A percentile compares a stretch with the other conserved stretches of the same genome.
These are phyloP conservation scores for Scheffersomyces lignicola DNA, from an alignment of 1,139 yeast genomes.

Conservation along the genomic window DNA sequence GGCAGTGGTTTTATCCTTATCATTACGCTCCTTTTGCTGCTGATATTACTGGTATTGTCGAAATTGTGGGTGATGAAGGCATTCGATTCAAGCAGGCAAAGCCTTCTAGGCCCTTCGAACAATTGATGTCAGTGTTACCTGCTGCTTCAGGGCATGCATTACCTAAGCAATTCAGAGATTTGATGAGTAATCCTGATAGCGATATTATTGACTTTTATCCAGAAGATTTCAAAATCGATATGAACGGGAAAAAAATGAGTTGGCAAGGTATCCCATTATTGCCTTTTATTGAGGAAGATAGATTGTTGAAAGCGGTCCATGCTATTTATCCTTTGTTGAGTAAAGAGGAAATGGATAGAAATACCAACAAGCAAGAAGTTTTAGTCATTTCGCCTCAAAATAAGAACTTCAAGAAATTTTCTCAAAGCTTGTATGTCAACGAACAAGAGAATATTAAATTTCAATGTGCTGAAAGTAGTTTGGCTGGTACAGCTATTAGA, in stretches of 20 bases:
- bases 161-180: conserved; percentile 78
- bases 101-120: conserved; percentile 94
- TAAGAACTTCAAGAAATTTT: conserved; percentile 42
- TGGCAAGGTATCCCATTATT: conserved; percentile 94
- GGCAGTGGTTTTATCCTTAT: conserved; percentile 98
- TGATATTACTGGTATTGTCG: conserved; percentile 64
- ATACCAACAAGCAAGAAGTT: conserved; percentile 64
- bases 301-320: conserved; percentile 67
- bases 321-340: conserved; percentile 64
- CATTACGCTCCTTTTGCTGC: conserved; percentile 98
- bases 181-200: conserved; percentile 80
- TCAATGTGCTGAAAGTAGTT: conserved; percentile 50
- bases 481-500: conserved; percentile 64
- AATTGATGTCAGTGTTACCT: conserved; percentile 95
- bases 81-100: conserved; percentile 66
- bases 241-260: conserved; percentile 92
- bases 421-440: conserved; percentile 32
- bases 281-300: conserved; percentile 85
- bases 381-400: conserved; percentile 60
- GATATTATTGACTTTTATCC: conserved; percentile 93
- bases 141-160: conserved; percentile 94
- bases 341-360: conserved; percentile 69
- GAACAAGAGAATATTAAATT: conserved; percentile 37
- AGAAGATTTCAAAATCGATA: conserved; percentile 82
- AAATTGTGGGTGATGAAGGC: conserved; percentile 49